Conservation (phyloP, 495 filamentous ascomycete genomes). For the Lophiostoma macrostomum region DNA sequence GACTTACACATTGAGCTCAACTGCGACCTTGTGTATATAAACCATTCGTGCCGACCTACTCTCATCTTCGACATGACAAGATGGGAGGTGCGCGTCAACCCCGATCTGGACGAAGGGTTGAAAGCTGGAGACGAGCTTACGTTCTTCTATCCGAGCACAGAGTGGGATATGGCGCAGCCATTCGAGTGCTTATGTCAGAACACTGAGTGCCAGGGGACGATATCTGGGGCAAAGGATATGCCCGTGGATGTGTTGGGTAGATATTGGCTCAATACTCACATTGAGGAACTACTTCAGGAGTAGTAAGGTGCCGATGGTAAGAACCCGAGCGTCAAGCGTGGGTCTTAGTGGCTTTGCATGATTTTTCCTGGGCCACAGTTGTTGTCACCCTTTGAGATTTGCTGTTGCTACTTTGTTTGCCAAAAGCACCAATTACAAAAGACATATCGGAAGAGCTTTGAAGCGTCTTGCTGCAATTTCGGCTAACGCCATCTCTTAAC, state of each 20-base stretch:
- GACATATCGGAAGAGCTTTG: no score
- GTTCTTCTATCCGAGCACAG: slow-evolving; percentile 76
- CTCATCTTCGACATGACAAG: slow-evolving; percentile 69
- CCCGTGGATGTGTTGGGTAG: slow-evolving; percentile 44
- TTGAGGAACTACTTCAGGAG: slow-evolving; percentile 47
- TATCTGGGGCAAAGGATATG: slow-evolving; percentile 57
- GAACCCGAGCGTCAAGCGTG: no score
- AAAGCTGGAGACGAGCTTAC: slow-evolving; percentile 62
- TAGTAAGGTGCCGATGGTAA: background rate
- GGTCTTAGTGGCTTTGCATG: no score
- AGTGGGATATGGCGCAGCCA: slow-evolving; percentile 72
- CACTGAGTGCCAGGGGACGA: slow-evolving; percentile 48
- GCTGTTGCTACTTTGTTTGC: no score
- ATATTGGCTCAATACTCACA: slow-evolving; percentile 55
- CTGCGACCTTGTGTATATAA: slow-evolving; percentile 70
- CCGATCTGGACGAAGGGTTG: slow-evolving; percentile 36
- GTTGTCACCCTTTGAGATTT: no score
- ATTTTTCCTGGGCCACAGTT: no score
- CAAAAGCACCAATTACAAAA: no score
- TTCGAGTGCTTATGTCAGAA: slow-evolving; percentile 64
- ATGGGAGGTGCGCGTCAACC: slow-evolving; percentile 57
- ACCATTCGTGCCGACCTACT: slow-evolving; percentile 68
- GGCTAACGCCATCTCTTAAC: no score
- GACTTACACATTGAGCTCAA: slow-evolving; percentile 69
- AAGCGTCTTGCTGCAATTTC: no score